A percentile compares a stretch with the other conserved stretches of the same genome.
These are phyloP conservation scores for Gymnopilus junonius DNA, from an alignment of 768 basidiomycete genomes.

Conservation along the genomic window DNA sequence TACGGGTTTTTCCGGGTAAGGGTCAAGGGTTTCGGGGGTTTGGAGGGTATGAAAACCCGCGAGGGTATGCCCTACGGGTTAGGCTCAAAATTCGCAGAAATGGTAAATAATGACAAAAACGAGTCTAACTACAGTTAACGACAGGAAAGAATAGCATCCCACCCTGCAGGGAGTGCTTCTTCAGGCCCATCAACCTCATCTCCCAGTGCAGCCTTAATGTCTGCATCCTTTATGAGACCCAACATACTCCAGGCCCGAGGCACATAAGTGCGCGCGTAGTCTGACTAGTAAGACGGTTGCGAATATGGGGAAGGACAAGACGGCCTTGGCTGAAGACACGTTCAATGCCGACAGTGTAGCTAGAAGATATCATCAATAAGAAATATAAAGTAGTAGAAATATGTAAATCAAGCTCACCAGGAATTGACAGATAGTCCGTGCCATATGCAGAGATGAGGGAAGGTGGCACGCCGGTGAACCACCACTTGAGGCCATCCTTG, in stretches of 20 bases:
- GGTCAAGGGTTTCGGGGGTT: too few species aligned
- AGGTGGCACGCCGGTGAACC: constrained; percentile 26
- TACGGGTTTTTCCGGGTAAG: too few species aligned
- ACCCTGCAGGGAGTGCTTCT: too few species aligned
- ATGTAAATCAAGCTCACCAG: neutral
- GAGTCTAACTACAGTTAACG: too few species aligned
- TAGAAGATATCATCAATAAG: neutral
- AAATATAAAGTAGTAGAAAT: neutral
- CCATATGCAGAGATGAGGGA: constrained; percentile 34
- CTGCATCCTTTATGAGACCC: constrained; percentile 9
- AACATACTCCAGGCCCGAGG: constrained; percentile 36
- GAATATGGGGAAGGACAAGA: constrained; percentile 26
- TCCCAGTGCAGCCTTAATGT: too few species aligned
- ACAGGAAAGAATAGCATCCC: too few species aligned
- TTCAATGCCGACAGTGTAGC: neutral
- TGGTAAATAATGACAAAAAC: too few species aligned
- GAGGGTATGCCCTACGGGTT: too few species aligned
- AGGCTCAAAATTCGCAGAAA: too few species aligned
- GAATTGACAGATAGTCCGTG: neutral
- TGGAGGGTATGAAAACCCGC: too few species aligned
- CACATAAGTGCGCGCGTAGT: constrained; percentile 34
- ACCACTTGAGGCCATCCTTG: constrained; percentile 29
- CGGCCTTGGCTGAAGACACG: constrained; percentile 11
- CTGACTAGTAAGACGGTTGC: constrained; percentile 24
- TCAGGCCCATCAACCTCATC: too few species aligned